Base-by-base conservation (phyloP, 148 eudicot species). In the Vaccinium corymbosum region DNA sequence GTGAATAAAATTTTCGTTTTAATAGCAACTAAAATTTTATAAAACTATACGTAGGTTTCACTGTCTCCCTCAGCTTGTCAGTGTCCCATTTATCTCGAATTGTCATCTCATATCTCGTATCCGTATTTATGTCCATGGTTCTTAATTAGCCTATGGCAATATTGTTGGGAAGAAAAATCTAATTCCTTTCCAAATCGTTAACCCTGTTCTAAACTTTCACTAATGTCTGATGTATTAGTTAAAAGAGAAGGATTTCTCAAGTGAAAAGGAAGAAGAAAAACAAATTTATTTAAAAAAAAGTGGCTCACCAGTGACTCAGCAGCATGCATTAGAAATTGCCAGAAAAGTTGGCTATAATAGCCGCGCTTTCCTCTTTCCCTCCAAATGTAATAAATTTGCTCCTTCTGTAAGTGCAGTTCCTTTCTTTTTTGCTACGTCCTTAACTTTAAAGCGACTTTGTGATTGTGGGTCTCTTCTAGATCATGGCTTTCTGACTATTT, bases 401-500 rank as follows among this genome's bases (percentile, higher is more conserved):
- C 29, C 73, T 48, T 53, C 20, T 50, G n/a, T 7, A 51, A 83
- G 76, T 83, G 81, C 76, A n/a, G 62, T 62, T 83, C 32, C 81
- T 49, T 83, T 38, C 10, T 35, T 46, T 19, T 38, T 68, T 68
- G 38, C 73, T 68, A 2, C 35, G 38, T 27, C 72, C 59, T 79
- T 71, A 38, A 52, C 27, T 78, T 84, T 84, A 10, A 25, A 64
- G 20, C 50, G 55, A 66, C 85, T 84, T 84, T 84, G 77, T 16
- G 75, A 19, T 64, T 66, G 35, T n/a, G 49, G 20, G 51, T 66
- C 76, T 59, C 70, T 62, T 50, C 51, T 20, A 20, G 25, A 46
- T 46, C 12, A 17, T 38, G 25, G 29, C 27, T 42, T 61, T 35
- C 20, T 38, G 82, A 61, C 27, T 38, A 48, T 62, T 17, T 17